These are phyloP conservation scores for Penicillium goetzii DNA, from an alignment of 495 filamentous ascomycete genomes.

Conservation along the genomic window DNA sequence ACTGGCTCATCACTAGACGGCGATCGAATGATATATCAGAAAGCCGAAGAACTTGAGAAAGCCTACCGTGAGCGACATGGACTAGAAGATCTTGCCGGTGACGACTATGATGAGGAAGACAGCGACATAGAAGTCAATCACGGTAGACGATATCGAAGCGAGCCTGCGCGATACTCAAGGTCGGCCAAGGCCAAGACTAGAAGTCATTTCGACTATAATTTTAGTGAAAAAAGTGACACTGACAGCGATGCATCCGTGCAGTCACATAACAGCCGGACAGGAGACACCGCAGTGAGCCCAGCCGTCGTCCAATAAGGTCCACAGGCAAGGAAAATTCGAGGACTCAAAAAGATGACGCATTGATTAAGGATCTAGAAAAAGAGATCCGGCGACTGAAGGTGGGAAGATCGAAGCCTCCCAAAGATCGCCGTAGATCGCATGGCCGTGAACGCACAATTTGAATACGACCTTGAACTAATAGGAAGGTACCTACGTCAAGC, in stretches of 20 bases:
- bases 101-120: conserved; percentile 12
- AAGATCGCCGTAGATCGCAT: neutral
- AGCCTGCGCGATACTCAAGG: neutral
- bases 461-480: too few species aligned
- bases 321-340: neutral
- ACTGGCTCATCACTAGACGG: conserved; percentile 20
- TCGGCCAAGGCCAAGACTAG: neutral
- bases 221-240: neutral
- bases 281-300: neutral
- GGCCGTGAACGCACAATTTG: neutral
- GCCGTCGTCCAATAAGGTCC: neutral
- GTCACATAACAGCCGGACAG: neutral
- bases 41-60: conserved; percentile 26
- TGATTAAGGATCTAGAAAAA: neutral
- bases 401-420: neutral
- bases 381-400: neutral
- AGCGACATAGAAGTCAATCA: conserved; percentile 10
- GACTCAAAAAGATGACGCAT: neutral
- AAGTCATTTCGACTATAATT: neutral
- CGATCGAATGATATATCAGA: conserved; percentile 29
- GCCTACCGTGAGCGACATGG: conserved; percentile 15
- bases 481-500: too few species aligned
- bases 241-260: neutral
- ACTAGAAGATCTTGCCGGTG: conserved; percentile 1
- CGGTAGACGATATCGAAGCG: conserved; percentile 5